A percentile compares a stretch with the other conserved stretches of the same genome.
Evolutionary conservation across 768 basidiomycete species (phyloP).

Genomic region (Leccinum truebloodii): DNA sequence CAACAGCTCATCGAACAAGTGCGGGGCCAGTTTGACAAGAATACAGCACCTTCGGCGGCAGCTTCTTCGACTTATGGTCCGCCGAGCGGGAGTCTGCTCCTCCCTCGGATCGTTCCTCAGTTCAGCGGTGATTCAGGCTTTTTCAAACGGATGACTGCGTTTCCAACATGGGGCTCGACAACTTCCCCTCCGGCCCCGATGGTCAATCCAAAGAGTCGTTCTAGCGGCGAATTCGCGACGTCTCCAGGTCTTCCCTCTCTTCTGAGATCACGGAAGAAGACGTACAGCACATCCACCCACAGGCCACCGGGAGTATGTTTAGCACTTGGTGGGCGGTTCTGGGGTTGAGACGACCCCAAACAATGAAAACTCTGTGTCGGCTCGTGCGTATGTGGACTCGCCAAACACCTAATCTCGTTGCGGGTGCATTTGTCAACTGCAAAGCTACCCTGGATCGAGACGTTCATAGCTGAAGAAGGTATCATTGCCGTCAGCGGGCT

Average conservation of each 20-base stretch:
- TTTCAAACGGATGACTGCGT: slow-evolving; percentile 66
- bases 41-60: slow-evolving; percentile 29
- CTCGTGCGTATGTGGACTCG: slow-evolving; percentile 68
- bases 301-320: slow-evolving; percentile 76
- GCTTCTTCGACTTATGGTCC: slow-evolving; percentile 60
- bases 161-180: slow-evolving; percentile 54
- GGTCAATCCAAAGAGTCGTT: slow-evolving; percentile 32
- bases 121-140: slow-evolving; percentile 68
- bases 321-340: slow-evolving; percentile 75
- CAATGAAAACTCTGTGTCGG: slow-evolving; percentile 46
- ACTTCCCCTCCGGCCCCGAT: slow-evolving; percentile 36
- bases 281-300: slow-evolving; percentile 51
- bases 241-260: slow-evolving; percentile 24
- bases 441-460: slow-evolving; percentile 72
- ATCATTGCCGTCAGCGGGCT: slow-evolving; percentile 60
- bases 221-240: slow-evolving; percentile 41
- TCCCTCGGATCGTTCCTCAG: slow-evolving; percentile 72
- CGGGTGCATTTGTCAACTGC: slow-evolving; percentile 87
- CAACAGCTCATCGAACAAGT: slow-evolving; percentile 64
- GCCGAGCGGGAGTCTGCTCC: slow-evolving; percentile 51
- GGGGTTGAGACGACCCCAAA: slow-evolving; percentile 46
- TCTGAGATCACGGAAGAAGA: slow-evolving; percentile 31
- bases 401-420: slow-evolving; percentile 78
- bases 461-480: slow-evolving; percentile 67
- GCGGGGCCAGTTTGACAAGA: slow-evolving; percentile 36